phyloP scores from a whole-genome alignment of 371 early-diverging fungal species.

The Saksenaea vasiformis region DNA sequence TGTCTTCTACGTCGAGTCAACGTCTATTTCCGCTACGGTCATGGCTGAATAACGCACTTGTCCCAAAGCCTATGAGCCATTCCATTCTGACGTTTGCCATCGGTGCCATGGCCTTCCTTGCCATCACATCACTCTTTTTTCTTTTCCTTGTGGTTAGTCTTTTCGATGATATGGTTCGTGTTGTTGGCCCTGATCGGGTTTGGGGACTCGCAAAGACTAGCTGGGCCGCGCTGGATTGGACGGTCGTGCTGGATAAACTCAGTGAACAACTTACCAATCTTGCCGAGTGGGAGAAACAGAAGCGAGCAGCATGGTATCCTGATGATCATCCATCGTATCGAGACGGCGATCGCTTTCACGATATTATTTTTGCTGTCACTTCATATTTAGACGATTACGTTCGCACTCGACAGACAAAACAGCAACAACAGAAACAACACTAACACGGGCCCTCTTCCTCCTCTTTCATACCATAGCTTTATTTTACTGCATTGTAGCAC shows the following conservation, averaged over 20 bases:
- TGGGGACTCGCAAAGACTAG: constrained; percentile 13
- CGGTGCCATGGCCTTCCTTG: constrained; percentile 16
- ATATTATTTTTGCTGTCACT: constrained; percentile 24
- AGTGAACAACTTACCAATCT: constrained; percentile 31
- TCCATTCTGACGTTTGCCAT: constrained; percentile 14
- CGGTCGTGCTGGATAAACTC: constrained; percentile 14
- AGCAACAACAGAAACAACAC: not conserved
- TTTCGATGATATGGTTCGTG: constrained; percentile 28
- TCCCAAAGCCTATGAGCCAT: not conserved
- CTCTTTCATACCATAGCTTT: not conserved
- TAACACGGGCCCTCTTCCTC: not conserved
- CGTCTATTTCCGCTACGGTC: constrained; percentile 9
- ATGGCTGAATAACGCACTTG: constrained; percentile 7
- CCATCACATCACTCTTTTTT: constrained; percentile 24
- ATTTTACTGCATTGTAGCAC: constrained; percentile 1
- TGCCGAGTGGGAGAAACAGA: constrained; percentile 42
- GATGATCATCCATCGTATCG: constrained; percentile 17
- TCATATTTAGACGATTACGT: constrained; percentile 27
- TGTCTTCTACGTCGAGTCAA: constrained; percentile 2
- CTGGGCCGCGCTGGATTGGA: constrained; percentile 27
- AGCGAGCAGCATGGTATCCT: constrained; percentile 33
- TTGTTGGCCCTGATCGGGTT: constrained; percentile 25
- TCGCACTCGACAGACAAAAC: not conserved
- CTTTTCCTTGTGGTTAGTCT: constrained; percentile 31
- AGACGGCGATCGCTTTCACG: constrained; percentile 28